These are phyloP conservation scores for Collybia mongolica DNA, from an alignment of 768 basidiomycete genomes.

Conservation along the genomic window DNA sequence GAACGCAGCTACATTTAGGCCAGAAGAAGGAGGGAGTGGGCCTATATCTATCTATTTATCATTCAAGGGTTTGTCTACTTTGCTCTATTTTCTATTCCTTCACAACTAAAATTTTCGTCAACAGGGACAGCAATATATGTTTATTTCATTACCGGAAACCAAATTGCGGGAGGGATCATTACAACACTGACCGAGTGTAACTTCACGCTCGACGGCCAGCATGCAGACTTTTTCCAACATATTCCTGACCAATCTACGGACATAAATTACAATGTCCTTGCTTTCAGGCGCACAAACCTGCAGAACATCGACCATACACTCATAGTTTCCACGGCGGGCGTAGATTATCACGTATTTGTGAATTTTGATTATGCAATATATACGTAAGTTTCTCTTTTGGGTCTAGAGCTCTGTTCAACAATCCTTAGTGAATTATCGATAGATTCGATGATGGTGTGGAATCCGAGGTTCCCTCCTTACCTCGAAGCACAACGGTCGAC, in stretches of 20 bases:
- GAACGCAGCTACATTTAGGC: conserved; percentile 14
- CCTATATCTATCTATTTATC: conserved; percentile 13
- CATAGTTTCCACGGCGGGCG: conserved; percentile 27
- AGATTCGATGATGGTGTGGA: too few relatives aligned
- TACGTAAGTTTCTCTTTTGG: conserved; percentile 25
- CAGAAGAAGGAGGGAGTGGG: conserved; percentile 1
- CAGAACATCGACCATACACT: conserved; percentile 27
- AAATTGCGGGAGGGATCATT: conserved; percentile 11
- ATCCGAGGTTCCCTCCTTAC: too few relatives aligned
- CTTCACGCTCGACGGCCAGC: conserved; percentile 30
- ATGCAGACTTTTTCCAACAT: conserved; percentile 21
- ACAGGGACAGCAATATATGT: conserved; percentile 38
- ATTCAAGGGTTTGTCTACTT: conserved; percentile 12
- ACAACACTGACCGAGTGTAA: conserved; percentile 23
- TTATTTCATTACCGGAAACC: conserved; percentile 36
- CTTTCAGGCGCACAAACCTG: conserved; percentile 24
- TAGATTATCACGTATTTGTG: conserved; percentile 26
- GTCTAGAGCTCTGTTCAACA: background rate
- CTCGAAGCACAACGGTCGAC: too few relatives aligned
- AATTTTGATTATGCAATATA: conserved; percentile 42
- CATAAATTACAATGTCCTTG: conserved; percentile 28
- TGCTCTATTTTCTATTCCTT: background rate
- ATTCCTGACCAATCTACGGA: conserved; percentile 18
- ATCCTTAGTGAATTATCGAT: too few relatives aligned
- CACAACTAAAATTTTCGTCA: background rate